Conservation (phyloP, 2,329 filamentous ascomycete species). For the Alternaria triticina region DNA sequence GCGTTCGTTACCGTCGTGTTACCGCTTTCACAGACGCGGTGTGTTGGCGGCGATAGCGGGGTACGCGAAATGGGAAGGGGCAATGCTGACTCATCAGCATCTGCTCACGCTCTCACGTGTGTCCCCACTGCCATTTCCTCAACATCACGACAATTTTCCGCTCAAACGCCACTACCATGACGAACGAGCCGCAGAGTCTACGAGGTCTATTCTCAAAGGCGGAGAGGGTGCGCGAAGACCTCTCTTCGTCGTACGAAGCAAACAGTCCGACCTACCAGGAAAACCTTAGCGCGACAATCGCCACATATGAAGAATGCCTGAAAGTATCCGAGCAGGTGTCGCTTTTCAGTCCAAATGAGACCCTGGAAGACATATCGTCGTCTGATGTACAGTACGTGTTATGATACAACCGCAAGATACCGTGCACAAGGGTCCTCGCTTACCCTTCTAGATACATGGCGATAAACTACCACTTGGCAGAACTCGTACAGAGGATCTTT, state of each 20-base stretch:
- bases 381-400: conserved; percentile 73
- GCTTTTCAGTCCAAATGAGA: conserved; percentile 91
- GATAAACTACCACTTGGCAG: conserved; percentile 78
- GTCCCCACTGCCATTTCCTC: conserved; percentile 3
- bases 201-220: conserved; percentile 62
- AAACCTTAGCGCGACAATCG: conserved; percentile 70
- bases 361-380: conserved; percentile 83
- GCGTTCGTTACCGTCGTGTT: not conserved
- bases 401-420: not conserved
- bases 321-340: conserved; percentile 72
- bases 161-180: conserved; percentile 18
- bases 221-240: conserved; percentile 59
- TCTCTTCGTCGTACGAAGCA: conserved; percentile 70
- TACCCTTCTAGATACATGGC: conserved; percentile 68
- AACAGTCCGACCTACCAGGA: conserved; percentile 71
- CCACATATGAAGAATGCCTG: conserved; percentile 75
- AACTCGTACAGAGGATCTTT: conserved; percentile 74
- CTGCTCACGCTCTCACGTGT: conserved; percentile 35
- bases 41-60: conserved; percentile 17
- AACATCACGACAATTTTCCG: not conserved
- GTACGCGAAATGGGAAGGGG: conserved; percentile 20
- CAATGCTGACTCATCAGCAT: conserved; percentile 27
- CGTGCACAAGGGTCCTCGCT: conserved; percentile 3
- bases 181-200: conserved; percentile 61
- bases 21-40: conserved; percentile 2